A percentile compares a stretch with the other conserved stretches of the same genome.
phyloP scores from a whole-genome alignment of 176 grass and related monocot genomes.

The Puccinellia tenuiflora region DNA sequence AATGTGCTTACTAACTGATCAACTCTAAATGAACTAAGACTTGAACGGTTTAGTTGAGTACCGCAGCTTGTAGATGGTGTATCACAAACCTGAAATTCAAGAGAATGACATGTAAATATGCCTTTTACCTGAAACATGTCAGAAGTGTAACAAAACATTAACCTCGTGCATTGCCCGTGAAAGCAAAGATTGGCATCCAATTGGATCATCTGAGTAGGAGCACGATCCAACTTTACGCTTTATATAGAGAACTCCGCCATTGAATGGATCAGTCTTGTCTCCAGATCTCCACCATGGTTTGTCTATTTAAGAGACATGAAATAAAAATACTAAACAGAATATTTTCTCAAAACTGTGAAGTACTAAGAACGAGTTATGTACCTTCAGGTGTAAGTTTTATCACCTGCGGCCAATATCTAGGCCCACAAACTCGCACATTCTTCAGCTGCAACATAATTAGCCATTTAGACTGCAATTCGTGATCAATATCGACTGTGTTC shows the following conservation, averaged over 20 bases:
- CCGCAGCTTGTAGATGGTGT: slow-evolving; percentile 18
- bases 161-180: slow-evolving; percentile 97
- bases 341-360: slow-evolving; percentile 11
- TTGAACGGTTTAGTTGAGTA: slow-evolving; percentile 24
- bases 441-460: slow-evolving; percentile 70
- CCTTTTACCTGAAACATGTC: background rate
- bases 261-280: slow-evolving; percentile 86
- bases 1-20: slow-evolving; percentile 93
- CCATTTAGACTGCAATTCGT: slow-evolving; percentile 3
- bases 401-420: slow-evolving; percentile 91
- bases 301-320: slow-evolving; percentile 36
- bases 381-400: slow-evolving; percentile 82
- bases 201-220: slow-evolving; percentile 88
- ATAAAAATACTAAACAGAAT: slow-evolving; percentile 18
- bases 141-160: slow-evolving; percentile 24
- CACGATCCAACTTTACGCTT: slow-evolving; percentile 99
- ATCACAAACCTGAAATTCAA: slow-evolving; percentile 68
- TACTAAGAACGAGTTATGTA: slow-evolving; percentile 28
- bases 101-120: slow-evolving; percentile 5
- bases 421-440: slow-evolving; percentile 80
- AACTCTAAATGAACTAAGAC: slow-evolving; percentile 52
- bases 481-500: background rate
- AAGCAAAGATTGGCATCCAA: slow-evolving; percentile 95
- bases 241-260: slow-evolving; percentile 80
- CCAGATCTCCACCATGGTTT: slow-evolving; percentile 88